Percentiles rank a stretch among this genome's conserved stretches.
Conservation (phyloP, 2,329 filamentous ascomycete genomes). For the Fusarium sp. region DNA sequence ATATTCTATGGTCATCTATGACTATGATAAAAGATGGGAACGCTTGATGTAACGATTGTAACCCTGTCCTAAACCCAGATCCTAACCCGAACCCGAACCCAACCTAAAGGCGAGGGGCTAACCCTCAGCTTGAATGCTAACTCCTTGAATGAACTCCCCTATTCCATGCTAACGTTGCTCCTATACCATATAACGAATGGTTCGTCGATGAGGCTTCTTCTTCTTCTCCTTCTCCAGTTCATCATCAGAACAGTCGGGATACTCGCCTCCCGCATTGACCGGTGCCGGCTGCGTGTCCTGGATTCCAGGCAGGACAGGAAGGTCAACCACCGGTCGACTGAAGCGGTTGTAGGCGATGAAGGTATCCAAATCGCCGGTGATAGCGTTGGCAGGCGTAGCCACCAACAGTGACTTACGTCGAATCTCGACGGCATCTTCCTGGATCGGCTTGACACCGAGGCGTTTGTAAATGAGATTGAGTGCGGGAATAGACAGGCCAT, state of each 20-base stretch:
- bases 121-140: background rate
- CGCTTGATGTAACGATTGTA: background rate
- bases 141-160: background rate
- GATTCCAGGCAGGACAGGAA: background rate
- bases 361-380: slow-evolving; percentile 49
- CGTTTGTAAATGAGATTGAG: slow-evolving; percentile 18
- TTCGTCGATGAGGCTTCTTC: slow-evolving; percentile 11
- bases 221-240: slow-evolving; percentile 9
- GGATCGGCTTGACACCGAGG: slow-evolving; percentile 54
- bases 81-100: background rate
- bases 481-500: slow-evolving; percentile 59
- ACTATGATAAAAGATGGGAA: background rate
- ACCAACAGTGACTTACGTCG: slow-evolving; percentile 51
- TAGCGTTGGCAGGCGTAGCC: slow-evolving; percentile 53
- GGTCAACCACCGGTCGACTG: slow-evolving; percentile 50
- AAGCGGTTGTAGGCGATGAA: slow-evolving; percentile 64
- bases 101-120: background rate
- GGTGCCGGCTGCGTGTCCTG: slow-evolving; percentile 2
- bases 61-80: background rate
- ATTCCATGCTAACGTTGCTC: background rate
- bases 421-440: slow-evolving; percentile 56
- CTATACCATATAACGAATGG: slow-evolving; percentile 15
- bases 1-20: background rate
- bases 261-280: slow-evolving; percentile 14
- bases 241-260: slow-evolving; percentile 30